Evolutionary conservation across 768 basidiomycete species (phyloP), one percentile per base, ranked within the genome.

Genomic region (Gymnopilus dilepis): DNA sequence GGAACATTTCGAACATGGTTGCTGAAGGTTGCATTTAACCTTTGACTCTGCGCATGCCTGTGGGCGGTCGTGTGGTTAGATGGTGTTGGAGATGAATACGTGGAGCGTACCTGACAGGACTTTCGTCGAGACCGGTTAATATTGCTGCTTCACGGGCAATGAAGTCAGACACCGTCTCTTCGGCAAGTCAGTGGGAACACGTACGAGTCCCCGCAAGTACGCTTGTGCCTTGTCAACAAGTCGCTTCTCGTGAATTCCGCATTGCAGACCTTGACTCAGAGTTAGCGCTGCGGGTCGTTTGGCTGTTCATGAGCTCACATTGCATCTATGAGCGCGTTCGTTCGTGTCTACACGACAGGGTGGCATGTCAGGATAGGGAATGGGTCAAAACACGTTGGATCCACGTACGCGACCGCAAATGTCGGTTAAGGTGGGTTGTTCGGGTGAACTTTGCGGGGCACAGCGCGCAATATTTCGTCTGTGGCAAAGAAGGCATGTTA

Each of bases 401-500:
- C 22, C 11, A 78, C 88, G 56, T 70, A 90, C 89, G 89, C 64
- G 88, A 89, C 45, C 88, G 85, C 57, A 90, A 70, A 69, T 91
- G 89, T 15, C 89, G 82, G 72, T 90, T 89, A 50, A 91, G 79
- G 72, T 91, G 89, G 0, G 89, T 90, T 0, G 86, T 89, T 37
- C 89, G 79, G 3, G 89, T 90, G 69, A 90, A 91, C 68, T 87
- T 89, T 2, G 89, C 88, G 0, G 87, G 87, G 66, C 89, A 91
- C 33, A 86, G 74, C 11, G 84, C 80, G 67, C 89, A 91, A 48
- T 83, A 78, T 69, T 90, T 89, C 17, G 84, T 89, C 73, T 91
- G 88, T 1, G 89, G 89, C n/a, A 90, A 80, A 45, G 80, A 80
- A 26, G 89, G 89, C 70, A 86, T 80, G 70, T 91, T 91, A 59